Conservation (phyloP, 2,329 filamentous ascomycete species). For the Sclerotinia subarctica region DNA sequence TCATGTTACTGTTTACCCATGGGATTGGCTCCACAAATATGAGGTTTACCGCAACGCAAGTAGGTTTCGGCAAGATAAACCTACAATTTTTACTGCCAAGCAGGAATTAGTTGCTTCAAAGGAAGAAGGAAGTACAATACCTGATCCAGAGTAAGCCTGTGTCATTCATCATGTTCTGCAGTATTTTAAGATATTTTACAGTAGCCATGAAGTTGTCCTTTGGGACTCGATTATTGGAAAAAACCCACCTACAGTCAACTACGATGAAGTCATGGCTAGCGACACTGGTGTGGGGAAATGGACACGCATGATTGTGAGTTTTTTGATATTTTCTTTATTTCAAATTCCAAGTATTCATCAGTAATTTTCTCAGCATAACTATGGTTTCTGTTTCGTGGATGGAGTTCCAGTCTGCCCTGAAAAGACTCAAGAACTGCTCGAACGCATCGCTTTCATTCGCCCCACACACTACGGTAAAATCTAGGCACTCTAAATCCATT, state of each 20-base stretch:
- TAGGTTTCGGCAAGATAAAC: background rate
- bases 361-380: conserved; percentile 51
- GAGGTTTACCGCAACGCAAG: conserved; percentile 23
- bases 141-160: conserved; percentile 1
- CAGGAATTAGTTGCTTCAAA: background rate
- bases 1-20: conserved; percentile 66
- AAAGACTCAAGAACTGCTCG: conserved; percentile 70
- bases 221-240: conserved; percentile 43
- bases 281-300: conserved; percentile 57
- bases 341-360: background rate
- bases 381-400: conserved; percentile 76
- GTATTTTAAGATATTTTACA: background rate
- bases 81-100: background rate
- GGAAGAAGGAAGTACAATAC: background rate
- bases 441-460: conserved; percentile 81
- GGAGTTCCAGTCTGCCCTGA: conserved; percentile 65
- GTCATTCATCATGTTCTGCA: too few species aligned
- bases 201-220: conserved; percentile 2
- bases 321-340: background rate
- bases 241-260: conserved; percentile 57
- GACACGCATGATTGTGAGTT: conserved; percentile 61
- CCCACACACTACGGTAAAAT: conserved; percentile 80
- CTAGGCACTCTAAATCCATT: background rate
- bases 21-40: conserved; percentile 57
- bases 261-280: conserved; percentile 56